A percentile compares a stretch with the other conserved stretches of the same genome.
Evolutionary conservation across 2,329 filamentous ascomycete species (phyloP).

Genomic region (Rasamsonia emersonii): DNA sequence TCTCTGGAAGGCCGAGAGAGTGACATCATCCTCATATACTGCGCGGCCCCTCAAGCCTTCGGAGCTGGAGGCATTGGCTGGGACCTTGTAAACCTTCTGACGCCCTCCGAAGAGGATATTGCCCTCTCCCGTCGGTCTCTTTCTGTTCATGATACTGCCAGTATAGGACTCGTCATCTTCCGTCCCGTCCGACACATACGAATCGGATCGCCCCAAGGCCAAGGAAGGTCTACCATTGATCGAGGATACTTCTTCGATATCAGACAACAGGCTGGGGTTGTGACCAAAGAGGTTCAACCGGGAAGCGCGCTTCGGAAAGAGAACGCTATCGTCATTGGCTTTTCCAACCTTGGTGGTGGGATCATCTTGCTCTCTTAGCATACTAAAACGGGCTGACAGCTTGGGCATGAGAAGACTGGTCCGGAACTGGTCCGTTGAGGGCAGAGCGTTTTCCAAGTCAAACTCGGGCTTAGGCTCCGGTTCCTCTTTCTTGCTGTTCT

Average conservation of each 20-base stretch:
- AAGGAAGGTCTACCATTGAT: constrained; percentile 58
- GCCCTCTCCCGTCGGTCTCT: constrained; percentile 72
- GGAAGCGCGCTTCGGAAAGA: constrained; percentile 74
- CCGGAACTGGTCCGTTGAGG: constrained; percentile 79
- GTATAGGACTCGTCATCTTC: constrained; percentile 56
- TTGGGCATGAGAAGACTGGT: constrained; percentile 95
- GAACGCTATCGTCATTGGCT: constrained; percentile 87
- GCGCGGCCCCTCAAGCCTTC: constrained; percentile 53
- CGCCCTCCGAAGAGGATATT: constrained; percentile 91
- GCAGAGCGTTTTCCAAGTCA: constrained; percentile 65
- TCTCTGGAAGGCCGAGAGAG: constrained; percentile 73
- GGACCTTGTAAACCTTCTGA: constrained; percentile 89
- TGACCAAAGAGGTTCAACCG: constrained; percentile 65
- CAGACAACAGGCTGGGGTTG: constrained; percentile 52
- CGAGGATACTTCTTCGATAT: constrained; percentile 88
- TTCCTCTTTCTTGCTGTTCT: constrained; percentile 42
- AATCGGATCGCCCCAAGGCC: constrained; percentile 52
- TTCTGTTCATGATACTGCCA: constrained; percentile 73
- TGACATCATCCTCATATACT: constrained; percentile 81
- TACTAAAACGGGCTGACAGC: constrained; percentile 89
- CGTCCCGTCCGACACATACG: constrained; percentile 52
- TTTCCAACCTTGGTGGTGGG: constrained; percentile 83
- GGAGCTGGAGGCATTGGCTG: constrained; percentile 39
- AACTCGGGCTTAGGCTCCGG: constrained; percentile 52
- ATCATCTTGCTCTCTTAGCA: constrained; percentile 91